Base-by-base conservation (phyloP, 1,284 basidiomycete species). In the Puccinia coronata region DNA sequence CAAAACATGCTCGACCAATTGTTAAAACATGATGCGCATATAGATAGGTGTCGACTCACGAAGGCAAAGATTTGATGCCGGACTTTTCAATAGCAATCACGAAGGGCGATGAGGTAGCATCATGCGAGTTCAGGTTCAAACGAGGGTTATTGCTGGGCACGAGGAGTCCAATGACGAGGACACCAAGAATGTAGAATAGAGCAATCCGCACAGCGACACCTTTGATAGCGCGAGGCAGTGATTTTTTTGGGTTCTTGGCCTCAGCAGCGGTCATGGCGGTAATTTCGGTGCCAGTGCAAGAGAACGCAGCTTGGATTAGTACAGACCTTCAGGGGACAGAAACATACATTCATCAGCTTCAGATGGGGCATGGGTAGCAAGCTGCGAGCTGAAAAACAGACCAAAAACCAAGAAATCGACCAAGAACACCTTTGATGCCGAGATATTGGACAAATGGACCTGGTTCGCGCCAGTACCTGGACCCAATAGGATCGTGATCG, bases 81-180 rank as follows among this genome's bases (percentile, higher is more conserved):
- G 65, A 70, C 18, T 59, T 79, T 53, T 69, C 34, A 23, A 79
- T 79, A 16, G 92, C 93, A 83, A 95, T 92, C 82, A 94, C 93
- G 86, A 94, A 94, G 0, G 93, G 93, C 25, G 91, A 93, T 16
- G 90, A 90, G 14, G 91, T 90, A 65, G 93, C 93, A 55, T 89
- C 91, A 31, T 90, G 89, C 73, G 85, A 85, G 53, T 84, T 85
- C 65, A 92, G 87, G 82, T 89, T 87, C 41, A 95, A 89, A 25
- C 89, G 86, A 0, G 87, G 84, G 80, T 92, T 88, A 84, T 90
- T 90, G 59, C 90, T 92, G 1, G 92, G 90, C 14, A 93, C 92
- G 79, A 94, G 89, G 31, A 94, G 87, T 71, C 93, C 93, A 82
- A 94, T 92, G 83, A 94, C 87, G 75, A 89, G 86, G 6, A 89